phyloP scores from a whole-genome alignment of 306 rosid species.

The peach (Prunus persica) region DNA sequence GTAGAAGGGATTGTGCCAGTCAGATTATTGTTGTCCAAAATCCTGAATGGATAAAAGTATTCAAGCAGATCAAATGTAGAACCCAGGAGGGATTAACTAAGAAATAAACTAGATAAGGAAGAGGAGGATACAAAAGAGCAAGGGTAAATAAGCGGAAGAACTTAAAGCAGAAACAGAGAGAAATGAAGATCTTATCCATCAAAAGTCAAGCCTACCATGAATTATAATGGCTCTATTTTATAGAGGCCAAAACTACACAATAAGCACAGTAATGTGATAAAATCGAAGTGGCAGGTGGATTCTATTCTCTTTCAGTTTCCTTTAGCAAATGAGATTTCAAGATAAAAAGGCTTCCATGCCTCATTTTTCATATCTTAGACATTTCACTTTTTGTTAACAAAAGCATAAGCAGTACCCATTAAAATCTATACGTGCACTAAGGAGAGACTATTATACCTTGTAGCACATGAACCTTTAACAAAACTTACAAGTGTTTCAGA shows the following conservation, averaged over 20 bases:
- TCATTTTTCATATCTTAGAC: neutral
- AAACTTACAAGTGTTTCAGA: conserved; percentile 61
- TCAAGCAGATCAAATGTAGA: neutral
- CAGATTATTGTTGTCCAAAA: conserved; percentile 50
- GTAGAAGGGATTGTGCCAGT: conserved; percentile 55
- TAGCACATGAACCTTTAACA: neutral
- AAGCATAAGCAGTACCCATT: neutral
- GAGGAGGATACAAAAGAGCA: too few relatives aligned
- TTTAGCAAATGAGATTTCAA: neutral
- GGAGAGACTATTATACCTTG: neutral
- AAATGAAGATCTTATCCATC: too few relatives aligned
- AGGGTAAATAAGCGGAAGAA: too few relatives aligned
- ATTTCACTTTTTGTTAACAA: neutral
- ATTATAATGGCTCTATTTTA: too few relatives aligned
- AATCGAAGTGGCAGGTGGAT: too few relatives aligned
- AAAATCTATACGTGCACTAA: neutral
- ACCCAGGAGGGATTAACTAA: too few relatives aligned
- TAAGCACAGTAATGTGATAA: too few relatives aligned
- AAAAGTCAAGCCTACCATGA: too few relatives aligned
- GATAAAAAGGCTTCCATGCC: neutral
- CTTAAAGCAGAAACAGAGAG: too few relatives aligned
- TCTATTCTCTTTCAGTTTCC: neutral
- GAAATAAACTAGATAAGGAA: too few relatives aligned
- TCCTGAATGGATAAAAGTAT: conserved; percentile 40
- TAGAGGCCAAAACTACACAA: too few relatives aligned